Conservation (phyloP, 23 red algal species). For the Gracilaria gracilis region DNA sequence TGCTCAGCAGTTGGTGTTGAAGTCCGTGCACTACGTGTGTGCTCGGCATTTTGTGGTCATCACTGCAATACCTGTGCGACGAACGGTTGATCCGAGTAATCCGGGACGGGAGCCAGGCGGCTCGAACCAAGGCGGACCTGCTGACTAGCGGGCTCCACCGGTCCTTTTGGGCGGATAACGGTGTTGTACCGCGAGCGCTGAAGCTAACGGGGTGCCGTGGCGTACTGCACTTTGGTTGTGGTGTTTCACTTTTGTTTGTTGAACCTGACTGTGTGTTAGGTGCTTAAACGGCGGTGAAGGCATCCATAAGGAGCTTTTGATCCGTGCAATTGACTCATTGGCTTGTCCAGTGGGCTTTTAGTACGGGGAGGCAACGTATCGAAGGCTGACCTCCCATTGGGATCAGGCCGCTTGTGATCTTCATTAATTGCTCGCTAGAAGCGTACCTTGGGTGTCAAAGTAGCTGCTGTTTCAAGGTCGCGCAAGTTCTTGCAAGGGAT, state of each 20-base stretch:
- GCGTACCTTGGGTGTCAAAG: slow-evolving; percentile 3
- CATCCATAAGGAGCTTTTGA: slow-evolving; percentile 22
- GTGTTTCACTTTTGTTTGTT: neutral
- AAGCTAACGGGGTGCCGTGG: slow-evolving; percentile 20
- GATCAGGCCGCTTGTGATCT: slow-evolving; percentile 10
- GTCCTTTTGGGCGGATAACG: slow-evolving; percentile 30
- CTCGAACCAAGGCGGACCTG: slow-evolving; percentile 18
- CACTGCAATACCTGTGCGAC: neutral
- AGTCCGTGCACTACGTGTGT: neutral
- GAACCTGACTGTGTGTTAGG: neutral
- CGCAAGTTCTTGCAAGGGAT: slow-evolving; percentile 22
- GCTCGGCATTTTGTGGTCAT: neutral
- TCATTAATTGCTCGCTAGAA: neutral
- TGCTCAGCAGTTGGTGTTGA: slow-evolving; percentile 20
- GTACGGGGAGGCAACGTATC: slow-evolving; percentile 19
- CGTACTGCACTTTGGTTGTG: neutral
- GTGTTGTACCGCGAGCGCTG: slow-evolving; percentile 1
- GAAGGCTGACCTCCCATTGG: slow-evolving; percentile 5
- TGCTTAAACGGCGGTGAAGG: neutral
- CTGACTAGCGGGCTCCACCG: slow-evolving; percentile 37
- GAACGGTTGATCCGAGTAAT: slow-evolving; percentile 35
- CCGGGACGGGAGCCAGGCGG: slow-evolving; percentile 23
- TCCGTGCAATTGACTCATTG: neutral
- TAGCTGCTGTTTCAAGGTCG: slow-evolving; percentile 15
- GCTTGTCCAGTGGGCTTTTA: too few relatives aligned